These are phyloP conservation scores for Monosporascus sp. DNA, from an alignment of 2,329 filamentous ascomycete species.

Conservation along the genomic window DNA sequence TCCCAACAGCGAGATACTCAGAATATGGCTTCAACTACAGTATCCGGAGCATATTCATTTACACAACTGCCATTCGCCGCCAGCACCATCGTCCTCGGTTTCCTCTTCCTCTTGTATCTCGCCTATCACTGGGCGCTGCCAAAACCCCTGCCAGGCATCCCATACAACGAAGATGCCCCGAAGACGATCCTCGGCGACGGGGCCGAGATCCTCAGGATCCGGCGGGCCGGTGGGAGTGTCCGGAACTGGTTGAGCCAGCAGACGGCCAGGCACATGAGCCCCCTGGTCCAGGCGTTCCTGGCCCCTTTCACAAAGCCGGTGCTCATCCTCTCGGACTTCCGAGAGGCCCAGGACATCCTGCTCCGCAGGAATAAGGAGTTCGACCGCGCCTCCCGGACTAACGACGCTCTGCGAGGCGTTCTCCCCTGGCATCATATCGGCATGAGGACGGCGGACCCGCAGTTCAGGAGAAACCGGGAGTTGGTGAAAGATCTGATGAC, in stretches of 20 bases:
- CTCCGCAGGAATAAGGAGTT: conserved; percentile 28
- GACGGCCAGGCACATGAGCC: conserved; percentile 10
- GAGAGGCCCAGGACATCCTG: conserved; percentile 28
- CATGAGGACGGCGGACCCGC: conserved; percentile 26
- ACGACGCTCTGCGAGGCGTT: conserved; percentile 12
- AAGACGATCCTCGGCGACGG: conserved; percentile 18
- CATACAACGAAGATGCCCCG: conserved; percentile 17
- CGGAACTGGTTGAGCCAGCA: conserved; percentile 11
- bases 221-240: conserved; percentile 4
- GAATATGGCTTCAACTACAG: too few species aligned
- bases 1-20: too few species aligned
- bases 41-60: too few species aligned
- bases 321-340: conserved; percentile 28
- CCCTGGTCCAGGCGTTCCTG: conserved; percentile 30
- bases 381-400: conserved; percentile 21
- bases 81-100: too few species aligned
- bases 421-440: conserved; percentile 27
- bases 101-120: conserved; percentile 2
- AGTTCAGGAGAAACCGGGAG: conserved; percentile 27
- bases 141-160: conserved; percentile 24
- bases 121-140: conserved; percentile 18
- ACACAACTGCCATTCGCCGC: too few species aligned
- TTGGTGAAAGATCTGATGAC: conserved; percentile 33
- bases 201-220: conserved; percentile 10
- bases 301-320: conserved; percentile 26